Conservation (phyloP, 495 filamentous ascomycete genomes). For the Talaromyces stipitatus region DNA sequence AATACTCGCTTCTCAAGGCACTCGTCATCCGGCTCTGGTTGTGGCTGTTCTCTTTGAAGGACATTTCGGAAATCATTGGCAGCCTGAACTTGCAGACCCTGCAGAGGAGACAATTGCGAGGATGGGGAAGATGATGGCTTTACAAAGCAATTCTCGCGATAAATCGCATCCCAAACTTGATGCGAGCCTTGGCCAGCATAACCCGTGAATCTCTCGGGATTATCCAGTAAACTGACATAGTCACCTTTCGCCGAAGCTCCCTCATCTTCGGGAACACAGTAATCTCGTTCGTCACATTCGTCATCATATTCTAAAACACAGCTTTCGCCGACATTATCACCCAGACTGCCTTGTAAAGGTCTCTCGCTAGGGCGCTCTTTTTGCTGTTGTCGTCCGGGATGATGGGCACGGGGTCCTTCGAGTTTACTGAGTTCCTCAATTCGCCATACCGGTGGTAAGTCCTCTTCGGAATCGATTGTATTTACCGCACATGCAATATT, state of each 20-base stretch:
- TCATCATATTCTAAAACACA: constrained; percentile 97
- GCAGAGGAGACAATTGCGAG: constrained; percentile 20
- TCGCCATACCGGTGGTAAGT: constrained; percentile 87
- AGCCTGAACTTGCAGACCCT: constrained; percentile 47
- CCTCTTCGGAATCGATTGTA: constrained; percentile 89
- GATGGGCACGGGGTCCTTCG: constrained; percentile 81
- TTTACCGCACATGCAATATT: constrained; percentile 98
- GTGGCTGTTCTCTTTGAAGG: constrained; percentile 63
- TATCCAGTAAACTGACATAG: constrained; percentile 89
- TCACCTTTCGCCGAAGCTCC: constrained; percentile 79
- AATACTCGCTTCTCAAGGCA: constrained; percentile 98
- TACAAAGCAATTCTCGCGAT: constrained; percentile 95
- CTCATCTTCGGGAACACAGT: constrained; percentile 95
- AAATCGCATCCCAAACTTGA: constrained; percentile 94
- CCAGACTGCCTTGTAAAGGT: constrained; percentile 76
- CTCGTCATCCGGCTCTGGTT: constrained; percentile 74
- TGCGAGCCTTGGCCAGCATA: constrained; percentile 76
- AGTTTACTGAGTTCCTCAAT: constrained; percentile 88
- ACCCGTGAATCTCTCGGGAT: constrained; percentile 92
- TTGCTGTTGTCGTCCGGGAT: constrained; percentile 70
- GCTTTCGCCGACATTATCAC: constrained; percentile 83
- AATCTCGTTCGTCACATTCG: constrained; percentile 94
- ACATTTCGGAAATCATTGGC: constrained; percentile 78
- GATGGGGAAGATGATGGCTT: constrained; percentile 44
- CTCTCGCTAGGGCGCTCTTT: constrained; percentile 55